These are phyloP conservation scores for Trypanosoma avium DNA, from an alignment of 208 protist species.

Conservation along the genomic window DNA sequence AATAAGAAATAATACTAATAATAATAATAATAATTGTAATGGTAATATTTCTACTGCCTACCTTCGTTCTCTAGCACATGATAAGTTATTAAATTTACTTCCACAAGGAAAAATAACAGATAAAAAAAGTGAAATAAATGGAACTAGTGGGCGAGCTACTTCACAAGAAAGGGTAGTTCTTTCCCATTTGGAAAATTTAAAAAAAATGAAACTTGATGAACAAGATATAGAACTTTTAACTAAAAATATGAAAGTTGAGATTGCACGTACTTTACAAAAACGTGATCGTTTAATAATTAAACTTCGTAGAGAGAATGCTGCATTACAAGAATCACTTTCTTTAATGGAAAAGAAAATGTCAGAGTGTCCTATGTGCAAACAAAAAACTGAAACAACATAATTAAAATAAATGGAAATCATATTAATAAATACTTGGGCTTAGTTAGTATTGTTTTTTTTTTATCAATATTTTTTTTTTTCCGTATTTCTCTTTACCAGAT, in stretches of 20 bases:
- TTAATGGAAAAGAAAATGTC: conserved; percentile 13
- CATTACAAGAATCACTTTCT: conserved; percentile 24
- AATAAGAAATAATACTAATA: background rate
- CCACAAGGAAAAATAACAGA: background rate
- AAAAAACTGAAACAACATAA: background rate
- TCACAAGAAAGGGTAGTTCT: background rate
- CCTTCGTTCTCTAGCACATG: background rate
- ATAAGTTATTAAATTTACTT: conserved; percentile 15
- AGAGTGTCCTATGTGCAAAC: conserved; percentile 8
- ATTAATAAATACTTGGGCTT: too few species aligned
- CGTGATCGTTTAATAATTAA: conserved; percentile 40
- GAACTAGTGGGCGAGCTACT: too few species aligned
- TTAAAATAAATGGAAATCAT: background rate
- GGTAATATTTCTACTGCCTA: too few species aligned
- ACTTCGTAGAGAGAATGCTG: conserved; percentile 47
- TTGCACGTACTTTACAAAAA: conserved; percentile 43
- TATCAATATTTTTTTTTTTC: too few species aligned
- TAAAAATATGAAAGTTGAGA: conserved; percentile 35
- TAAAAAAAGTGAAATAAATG: too few species aligned
- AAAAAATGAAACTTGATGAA: conserved; percentile 27
- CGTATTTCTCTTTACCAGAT: too few species aligned
- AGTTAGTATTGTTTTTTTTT: too few species aligned
- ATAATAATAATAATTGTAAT: background rate
- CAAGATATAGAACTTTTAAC: conserved; percentile 38
- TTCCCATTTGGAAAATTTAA: too few species aligned